phyloP scores from a whole-genome alignment of 2,329 filamentous ascomycete species.

The Apiospora sp. region DNA sequence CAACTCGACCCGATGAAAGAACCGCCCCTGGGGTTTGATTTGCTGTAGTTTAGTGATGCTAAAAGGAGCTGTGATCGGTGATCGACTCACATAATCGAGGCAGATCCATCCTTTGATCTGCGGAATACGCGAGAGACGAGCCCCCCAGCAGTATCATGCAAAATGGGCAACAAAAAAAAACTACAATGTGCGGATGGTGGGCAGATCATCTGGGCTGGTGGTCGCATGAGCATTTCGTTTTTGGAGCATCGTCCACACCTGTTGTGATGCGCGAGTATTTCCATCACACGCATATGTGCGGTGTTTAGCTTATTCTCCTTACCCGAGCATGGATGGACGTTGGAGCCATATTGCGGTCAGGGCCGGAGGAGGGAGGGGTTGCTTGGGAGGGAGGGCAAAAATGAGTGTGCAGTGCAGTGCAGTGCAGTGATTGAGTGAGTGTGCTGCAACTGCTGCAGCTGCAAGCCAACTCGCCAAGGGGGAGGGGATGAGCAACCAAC shows the following conservation, averaged over 20 bases:
- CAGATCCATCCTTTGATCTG: conserved; percentile 15
- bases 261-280: conserved; percentile 12
- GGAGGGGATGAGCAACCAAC: conserved; percentile 16
- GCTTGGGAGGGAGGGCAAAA: background rate
- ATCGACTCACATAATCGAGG: conserved; percentile 8
- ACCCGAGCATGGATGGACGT: conserved; percentile 9
- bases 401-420: background rate
- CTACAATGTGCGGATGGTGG: conserved; percentile 1
- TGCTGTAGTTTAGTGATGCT: conserved; percentile 4
- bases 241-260: conserved; percentile 13
- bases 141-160: background rate
- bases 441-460: conserved; percentile 11
- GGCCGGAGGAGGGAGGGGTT: conserved; percentile 13
- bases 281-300: conserved; percentile 14
- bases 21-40: background rate
- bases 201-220: conserved; percentile 19
- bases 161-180: background rate
- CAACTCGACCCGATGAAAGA: background rate
- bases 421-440: background rate
- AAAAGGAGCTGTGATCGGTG: conserved; percentile 7
- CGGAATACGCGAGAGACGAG: background rate
- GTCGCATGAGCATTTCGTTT: conserved; percentile 14
- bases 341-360: conserved; percentile 18
- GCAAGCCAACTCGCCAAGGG: background rate
- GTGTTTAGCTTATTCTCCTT: conserved; percentile 13